A percentile compares a stretch with the other conserved stretches of the same genome.
These are phyloP conservation scores for Leishmania arabica DNA, from an alignment of 208 protist species.

Conservation along the genomic window DNA sequence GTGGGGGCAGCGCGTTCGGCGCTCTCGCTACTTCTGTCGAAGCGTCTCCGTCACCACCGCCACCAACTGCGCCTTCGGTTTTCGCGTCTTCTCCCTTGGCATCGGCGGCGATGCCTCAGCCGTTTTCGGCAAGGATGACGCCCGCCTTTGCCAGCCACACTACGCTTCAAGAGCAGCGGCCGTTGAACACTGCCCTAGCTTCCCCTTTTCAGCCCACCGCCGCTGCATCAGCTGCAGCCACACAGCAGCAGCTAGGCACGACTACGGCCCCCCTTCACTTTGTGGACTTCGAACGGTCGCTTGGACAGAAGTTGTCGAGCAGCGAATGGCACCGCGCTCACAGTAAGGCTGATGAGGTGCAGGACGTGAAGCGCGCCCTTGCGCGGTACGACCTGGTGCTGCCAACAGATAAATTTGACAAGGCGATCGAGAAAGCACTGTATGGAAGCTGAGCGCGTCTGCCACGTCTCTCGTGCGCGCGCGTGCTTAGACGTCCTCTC, in stretches of 20 bases:
- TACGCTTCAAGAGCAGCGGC: not conserved
- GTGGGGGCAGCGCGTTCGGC: conserved; percentile 4
- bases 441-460: conserved; percentile 19
- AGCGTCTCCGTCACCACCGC: not conserved
- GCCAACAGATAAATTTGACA: conserved; percentile 35
- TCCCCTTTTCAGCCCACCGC: not conserved
- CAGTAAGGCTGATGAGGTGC: conserved; percentile 18
- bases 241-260: not conserved
- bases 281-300: conserved; percentile 23
- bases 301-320: conserved; percentile 13
- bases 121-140: not conserved
- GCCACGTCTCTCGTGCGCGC: not conserved
- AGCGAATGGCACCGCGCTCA: conserved; percentile 14
- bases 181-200: not conserved
- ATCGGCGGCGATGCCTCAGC: not conserved
- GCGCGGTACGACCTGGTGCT: conserved; percentile 33
- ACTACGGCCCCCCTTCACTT: conserved; percentile 18
- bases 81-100: conserved; percentile 4
- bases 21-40: not conserved
- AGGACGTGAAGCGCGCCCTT: conserved; percentile 14
- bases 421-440: conserved; percentile 23
- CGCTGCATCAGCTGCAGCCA: not conserved
- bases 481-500: not conserved
- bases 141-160: not conserved
- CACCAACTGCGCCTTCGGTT: not conserved